Base-by-base conservation (phyloP, 805 yeast species). In the Zygosaccharomyces kombuchaensis region DNA sequence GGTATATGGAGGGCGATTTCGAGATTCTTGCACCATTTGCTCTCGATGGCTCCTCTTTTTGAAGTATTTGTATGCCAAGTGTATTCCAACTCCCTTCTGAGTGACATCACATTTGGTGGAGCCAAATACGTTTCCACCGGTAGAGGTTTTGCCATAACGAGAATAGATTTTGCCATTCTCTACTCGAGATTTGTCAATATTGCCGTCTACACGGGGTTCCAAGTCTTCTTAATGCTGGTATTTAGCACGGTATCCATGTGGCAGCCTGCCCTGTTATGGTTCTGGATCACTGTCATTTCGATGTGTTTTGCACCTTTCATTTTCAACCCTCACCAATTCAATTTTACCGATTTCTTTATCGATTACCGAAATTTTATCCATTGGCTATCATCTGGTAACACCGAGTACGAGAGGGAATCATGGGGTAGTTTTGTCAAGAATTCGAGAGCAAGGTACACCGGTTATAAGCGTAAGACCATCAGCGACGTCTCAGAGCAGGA, bases 11-110 rank as follows among this genome's bases (percentile, higher is more conserved):
- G 83, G 54, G 91, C 96, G 0, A 55, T 76, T 2, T 71, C 76
- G 30, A 74, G 97, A 52, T 76, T 90, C 40, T 62, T 77, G n/a
- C 78, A 77, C 62, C 98, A 91, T 58, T 73, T 91, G 46, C 61
- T 78, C 26, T 89, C 96, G 0, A 65, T 90, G 48, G 85, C 97
- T 2, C 97, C 97, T 2, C 68, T 90, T 44, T 91, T 91, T 67
- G 98, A 91, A 63, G 97, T 91, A 6, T 89, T 91, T 68, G 96
- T 87, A 7, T 88, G 97, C 63, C 96, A 90, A 66, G 84, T 90
- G 7, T 91, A 91, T 63, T 86, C 97, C 3, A 78, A 80, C 56
- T 77, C 96, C 0, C 70, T 91, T 55, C 68, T 79, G 38, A 78
- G 79, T 41, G 93, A 90, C 65, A 72, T 91, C 40, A 75, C 89